Evolutionary conservation across 2,329 filamentous ascomycete species (phyloP), one percentile per base, ranked within the genome.

Genomic region (Exophiala sp.): DNA sequence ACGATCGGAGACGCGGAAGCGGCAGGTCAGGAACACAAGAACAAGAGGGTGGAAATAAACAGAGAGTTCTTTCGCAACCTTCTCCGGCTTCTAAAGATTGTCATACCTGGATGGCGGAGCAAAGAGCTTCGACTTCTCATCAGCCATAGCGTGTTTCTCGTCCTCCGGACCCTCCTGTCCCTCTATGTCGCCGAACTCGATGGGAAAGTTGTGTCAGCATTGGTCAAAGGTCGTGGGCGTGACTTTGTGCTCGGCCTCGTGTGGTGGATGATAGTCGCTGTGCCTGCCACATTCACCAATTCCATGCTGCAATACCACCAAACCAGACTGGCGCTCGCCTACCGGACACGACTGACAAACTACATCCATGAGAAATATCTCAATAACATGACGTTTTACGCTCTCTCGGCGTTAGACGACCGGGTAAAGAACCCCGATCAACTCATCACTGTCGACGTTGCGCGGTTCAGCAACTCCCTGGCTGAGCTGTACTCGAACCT

Each of bases 241-340:
- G 89, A 95, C 58, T 98, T 98, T 60, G 65, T 97, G 61, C 82
- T 83, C 60, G 83, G 88, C 0, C 82, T 98, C 61, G 80, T 94
- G 4, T 96, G 91, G 89, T 98, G 93, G 93, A 98, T 98, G 93
- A 68, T 91, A 48, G 93, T 98, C 58, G 91, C 93, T 21, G 78
- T 98, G 13, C 93, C 93, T 8, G 93, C 93, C 1, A 97, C 93
- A 0, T 96, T 97, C 66, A 98, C 93, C 34, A 98, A 98, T 69
- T 96, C 90, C 0, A 98, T 98, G 93, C 77, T 97, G 37, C 94
- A 90, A 21, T 97, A 95, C 67, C 93, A 98, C 65, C 93, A 98
- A 73, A 94, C 90, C 64, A 89, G 94, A 66, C 79, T 98, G 37
- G 89, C 91, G 0, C 75, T 98, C 23, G 87, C 91, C 64, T 98